Percentiles rank a stretch among this genome's conserved stretches.
phyloP scores from a whole-genome alignment of 208 protist genomes.

The Trichomonas vaginalis region DNA sequence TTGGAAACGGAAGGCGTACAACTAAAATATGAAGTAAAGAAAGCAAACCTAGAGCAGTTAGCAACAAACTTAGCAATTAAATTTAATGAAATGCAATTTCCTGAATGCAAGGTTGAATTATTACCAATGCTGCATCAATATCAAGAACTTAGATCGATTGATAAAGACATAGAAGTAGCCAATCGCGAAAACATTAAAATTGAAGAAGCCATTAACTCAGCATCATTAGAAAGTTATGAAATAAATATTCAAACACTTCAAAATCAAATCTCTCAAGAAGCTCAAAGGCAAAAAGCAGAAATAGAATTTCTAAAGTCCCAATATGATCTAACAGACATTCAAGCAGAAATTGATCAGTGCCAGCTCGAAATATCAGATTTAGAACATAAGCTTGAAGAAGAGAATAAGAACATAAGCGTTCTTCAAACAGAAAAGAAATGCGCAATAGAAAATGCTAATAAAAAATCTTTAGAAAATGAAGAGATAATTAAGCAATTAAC shows the following conservation, averaged over 20 bases:
- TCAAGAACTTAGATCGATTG: not conserved
- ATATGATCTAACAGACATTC: not conserved
- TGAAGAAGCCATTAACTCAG: not conserved
- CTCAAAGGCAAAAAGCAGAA: not conserved
- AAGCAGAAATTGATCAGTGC: not conserved
- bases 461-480: not conserved
- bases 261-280: not conserved
- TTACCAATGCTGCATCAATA: not conserved
- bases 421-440: not conserved
- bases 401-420: not conserved
- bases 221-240: not conserved
- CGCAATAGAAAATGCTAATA: not conserved
- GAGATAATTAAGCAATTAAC: not conserved
- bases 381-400: not conserved
- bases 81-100: not conserved
- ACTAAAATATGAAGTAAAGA: not conserved
- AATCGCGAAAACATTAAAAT: not conserved
- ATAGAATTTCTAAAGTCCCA: not conserved
- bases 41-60: not conserved
- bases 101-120: not conserved
- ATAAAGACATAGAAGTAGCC: not conserved
- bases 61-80: not conserved
- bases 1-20: not conserved
- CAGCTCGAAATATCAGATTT: not conserved
- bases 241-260: not conserved